Evolutionary conservation across 140 eudicot species (phyloP).

Genomic region (Anethum foeniculum): DNA sequence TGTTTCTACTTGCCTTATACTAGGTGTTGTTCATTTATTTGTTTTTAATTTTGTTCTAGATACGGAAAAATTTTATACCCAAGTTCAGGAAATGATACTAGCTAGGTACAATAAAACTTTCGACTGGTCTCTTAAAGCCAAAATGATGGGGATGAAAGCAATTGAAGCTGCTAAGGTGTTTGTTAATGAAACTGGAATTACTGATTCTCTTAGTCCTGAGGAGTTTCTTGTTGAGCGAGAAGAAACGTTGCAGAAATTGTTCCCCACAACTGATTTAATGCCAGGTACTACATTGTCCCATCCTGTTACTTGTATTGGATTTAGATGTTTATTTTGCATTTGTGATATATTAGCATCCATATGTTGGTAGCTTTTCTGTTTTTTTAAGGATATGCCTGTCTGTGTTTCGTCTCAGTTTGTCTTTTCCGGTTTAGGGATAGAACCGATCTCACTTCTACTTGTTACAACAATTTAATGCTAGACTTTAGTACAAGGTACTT

Average conservation of each 20-base stretch:
- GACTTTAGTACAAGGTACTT: not conserved
- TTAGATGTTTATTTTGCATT: not conserved
- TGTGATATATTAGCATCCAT: not conserved
- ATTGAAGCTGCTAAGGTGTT: conserved; percentile 90
- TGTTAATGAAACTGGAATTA: conserved; percentile 85
- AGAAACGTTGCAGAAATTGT: conserved; percentile 58
- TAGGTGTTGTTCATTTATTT: not conserved
- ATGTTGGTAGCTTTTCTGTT: not conserved
- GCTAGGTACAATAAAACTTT: conserved; percentile 82
- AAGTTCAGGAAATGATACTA: conserved; percentile 88
- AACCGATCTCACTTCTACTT: not conserved
- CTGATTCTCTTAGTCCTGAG: conserved; percentile 75
- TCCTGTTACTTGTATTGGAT: not conserved
- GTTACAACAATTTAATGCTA: not conserved
- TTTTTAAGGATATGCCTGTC: not conserved
- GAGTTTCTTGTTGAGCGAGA: conserved; percentile 81
- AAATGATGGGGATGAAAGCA: conserved; percentile 98
- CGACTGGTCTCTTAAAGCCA: conserved; percentile 95
- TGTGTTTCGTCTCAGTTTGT: not conserved
- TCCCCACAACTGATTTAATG: conserved; percentile 89
- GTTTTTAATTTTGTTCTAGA: conserved; percentile 32
- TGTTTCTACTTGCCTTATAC: not conserved
- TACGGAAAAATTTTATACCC: conserved; percentile 87
- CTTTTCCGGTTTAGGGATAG: not conserved
- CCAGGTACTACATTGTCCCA: conserved; percentile 46